These are phyloP conservation scores for Penicillium sp. DNA, from an alignment of 2,329 filamentous ascomycete genomes.

Conservation along the genomic window DNA sequence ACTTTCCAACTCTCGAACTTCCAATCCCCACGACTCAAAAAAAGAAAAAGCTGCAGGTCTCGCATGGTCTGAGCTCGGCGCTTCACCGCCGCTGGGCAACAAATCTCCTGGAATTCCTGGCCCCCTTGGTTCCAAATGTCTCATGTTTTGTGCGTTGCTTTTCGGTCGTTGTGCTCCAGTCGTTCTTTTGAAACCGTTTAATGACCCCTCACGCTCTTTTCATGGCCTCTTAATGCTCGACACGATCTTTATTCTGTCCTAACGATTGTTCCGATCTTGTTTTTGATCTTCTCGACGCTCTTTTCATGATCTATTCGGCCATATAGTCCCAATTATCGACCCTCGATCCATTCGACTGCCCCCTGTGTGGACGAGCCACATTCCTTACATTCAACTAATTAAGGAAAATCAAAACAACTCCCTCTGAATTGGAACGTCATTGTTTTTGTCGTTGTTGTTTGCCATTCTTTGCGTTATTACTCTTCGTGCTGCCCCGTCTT, in stretches of 20 bases:
- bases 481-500: slow-evolving; percentile 1
- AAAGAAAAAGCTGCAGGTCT: too few species aligned
- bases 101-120: slow-evolving; percentile 15
- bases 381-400: slow-evolving; percentile 27
- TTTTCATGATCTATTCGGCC: slow-evolving; percentile 14
- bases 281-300: slow-evolving; percentile 28
- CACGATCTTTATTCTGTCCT: slow-evolving; percentile 16
- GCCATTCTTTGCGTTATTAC: slow-evolving; percentile 3
- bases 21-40: neutral
- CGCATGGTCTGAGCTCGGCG: slow-evolving; percentile 4
- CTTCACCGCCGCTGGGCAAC: slow-evolving; percentile 30
- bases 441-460: slow-evolving; percentile 4
- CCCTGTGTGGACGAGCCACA: slow-evolving; percentile 24
- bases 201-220: slow-evolving; percentile 30
- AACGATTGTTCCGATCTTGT: slow-evolving; percentile 1
- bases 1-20: neutral
- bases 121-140: slow-evolving; percentile 16
- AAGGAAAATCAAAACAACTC: slow-evolving; percentile 21
- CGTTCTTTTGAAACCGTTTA: slow-evolving; percentile 23
- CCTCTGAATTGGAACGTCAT: slow-evolving; percentile 6
- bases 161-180: slow-evolving; percentile 28
- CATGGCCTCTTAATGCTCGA: slow-evolving; percentile 26
- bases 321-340: slow-evolving; percentile 9
- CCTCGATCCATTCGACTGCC: slow-evolving; percentile 15
- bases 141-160: slow-evolving; percentile 14